Evolutionary conservation across 139 green algal species (phyloP).

Genomic region (Haematococcus lacustris): DNA sequence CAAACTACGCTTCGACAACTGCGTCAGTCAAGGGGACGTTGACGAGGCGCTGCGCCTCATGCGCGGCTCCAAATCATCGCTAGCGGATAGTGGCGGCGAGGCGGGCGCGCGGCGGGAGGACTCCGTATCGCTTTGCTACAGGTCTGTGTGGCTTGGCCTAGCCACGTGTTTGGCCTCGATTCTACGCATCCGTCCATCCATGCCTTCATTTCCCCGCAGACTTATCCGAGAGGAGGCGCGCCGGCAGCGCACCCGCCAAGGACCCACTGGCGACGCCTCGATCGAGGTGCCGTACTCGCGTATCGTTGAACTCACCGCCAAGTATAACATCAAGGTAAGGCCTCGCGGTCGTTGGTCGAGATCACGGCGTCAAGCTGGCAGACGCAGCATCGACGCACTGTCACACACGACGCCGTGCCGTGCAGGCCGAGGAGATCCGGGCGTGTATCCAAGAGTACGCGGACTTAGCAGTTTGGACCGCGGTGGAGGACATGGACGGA

Average conservation of each 20-base stretch:
- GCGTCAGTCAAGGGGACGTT: constrained; percentile 73
- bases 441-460: constrained; percentile 65
- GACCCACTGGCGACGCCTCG: background rate
- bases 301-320: constrained; percentile 27
- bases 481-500: constrained; percentile 26
- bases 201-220: background rate
- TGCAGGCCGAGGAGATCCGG: constrained; percentile 45
- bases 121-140: constrained; percentile 48
- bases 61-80: constrained; percentile 49
- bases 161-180: background rate
- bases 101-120: constrained; percentile 31
- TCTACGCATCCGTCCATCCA: background rate
- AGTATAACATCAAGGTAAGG: constrained; percentile 29
- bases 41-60: constrained; percentile 93
- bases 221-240: constrained; percentile 9
- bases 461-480: constrained; percentile 56
- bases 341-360: background rate
- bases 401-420: background rate
- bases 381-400: background rate
- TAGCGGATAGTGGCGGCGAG: constrained; percentile 5
- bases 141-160: constrained; percentile 3
- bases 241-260: background rate
- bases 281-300: constrained; percentile 15
- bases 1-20: constrained; percentile 12
- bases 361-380: background rate